phyloP scores from a whole-genome alignment of 352 stramenopile species.

The Plasmopara halstedii region DNA sequence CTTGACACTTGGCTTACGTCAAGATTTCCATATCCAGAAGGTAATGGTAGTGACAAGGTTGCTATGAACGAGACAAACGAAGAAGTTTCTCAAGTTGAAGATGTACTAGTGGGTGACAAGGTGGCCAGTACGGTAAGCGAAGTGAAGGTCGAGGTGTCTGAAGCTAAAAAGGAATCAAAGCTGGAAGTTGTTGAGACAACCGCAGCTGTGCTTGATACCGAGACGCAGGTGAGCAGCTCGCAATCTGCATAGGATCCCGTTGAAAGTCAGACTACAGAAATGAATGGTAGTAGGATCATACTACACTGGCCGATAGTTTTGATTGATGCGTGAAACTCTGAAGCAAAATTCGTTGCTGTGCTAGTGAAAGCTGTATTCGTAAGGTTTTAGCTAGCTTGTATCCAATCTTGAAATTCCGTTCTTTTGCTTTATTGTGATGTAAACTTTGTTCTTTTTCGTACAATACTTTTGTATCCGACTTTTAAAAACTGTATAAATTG shows the following conservation, averaged over 20 bases:
- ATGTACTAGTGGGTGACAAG: background rate
- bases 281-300: background rate
- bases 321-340: too few species aligned
- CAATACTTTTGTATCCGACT: too few species aligned
- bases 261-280: background rate
- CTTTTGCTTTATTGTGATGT: too few species aligned
- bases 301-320: background rate
- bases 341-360: too few species aligned
- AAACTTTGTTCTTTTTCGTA: too few species aligned
- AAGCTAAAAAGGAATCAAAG: background rate
- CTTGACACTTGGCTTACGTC: conserved; percentile 39
- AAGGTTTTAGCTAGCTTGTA: too few species aligned
- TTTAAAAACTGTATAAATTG: too few species aligned
- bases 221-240: background rate
- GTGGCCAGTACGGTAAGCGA: conserved; percentile 1
- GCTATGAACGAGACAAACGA: conserved; percentile 1
- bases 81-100: background rate
- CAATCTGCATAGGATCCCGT: background rate
- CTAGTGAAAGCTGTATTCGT: conserved; percentile 5
- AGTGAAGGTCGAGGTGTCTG: background rate
- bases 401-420: too few species aligned
- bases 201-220: background rate
- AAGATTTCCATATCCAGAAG: conserved; percentile 23
- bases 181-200: background rate
- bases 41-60: conserved; percentile 5